These are phyloP conservation scores for Clonostachys rhizophaga DNA, from an alignment of 2,329 filamentous ascomycete species.

Conservation along the genomic window DNA sequence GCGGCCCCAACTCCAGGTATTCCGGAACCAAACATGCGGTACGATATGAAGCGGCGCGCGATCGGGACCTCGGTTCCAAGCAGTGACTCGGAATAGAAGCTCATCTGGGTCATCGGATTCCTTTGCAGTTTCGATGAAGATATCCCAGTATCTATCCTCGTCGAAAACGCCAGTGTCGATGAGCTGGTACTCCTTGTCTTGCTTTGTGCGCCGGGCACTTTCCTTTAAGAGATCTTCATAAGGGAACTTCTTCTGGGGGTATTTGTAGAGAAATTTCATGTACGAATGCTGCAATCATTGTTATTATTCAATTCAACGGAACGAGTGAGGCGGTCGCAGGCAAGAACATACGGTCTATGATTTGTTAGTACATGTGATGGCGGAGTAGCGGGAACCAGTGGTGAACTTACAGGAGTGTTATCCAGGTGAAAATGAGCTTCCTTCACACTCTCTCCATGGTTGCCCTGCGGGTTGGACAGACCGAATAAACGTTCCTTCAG, in stretches of 20 bases:
- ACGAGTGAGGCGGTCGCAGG: too few species aligned
- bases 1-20: conserved; percentile 93
- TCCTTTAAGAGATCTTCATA: conserved; percentile 85
- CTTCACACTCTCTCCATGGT: conserved; percentile 95
- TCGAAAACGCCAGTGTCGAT: conserved; percentile 85
- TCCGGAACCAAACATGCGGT: conserved; percentile 94
- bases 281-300: conserved; percentile 70
- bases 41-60: conserved; percentile 89
- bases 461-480: conserved; percentile 92
- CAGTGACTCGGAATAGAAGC: conserved; percentile 88
- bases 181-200: conserved; percentile 87
- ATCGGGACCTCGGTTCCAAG: conserved; percentile 91
- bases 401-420: conserved; percentile 67
- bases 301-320: too few species aligned
- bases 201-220: conserved; percentile 70
- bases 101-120: conserved; percentile 89
- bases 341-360: too few species aligned
- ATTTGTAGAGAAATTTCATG: conserved; percentile 99
- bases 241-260: conserved; percentile 86
- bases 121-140: conserved; percentile 94
- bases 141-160: conserved; percentile 92
- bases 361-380: too few species aligned
- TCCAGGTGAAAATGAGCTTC: conserved; percentile 96
- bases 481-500: conserved; percentile 95
- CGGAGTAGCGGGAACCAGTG: not conserved